Percentiles rank a stretch among this genome's conserved stretches.
Conservation (phyloP, 768 basidiomycete genomes). For the Mycena floridula region DNA sequence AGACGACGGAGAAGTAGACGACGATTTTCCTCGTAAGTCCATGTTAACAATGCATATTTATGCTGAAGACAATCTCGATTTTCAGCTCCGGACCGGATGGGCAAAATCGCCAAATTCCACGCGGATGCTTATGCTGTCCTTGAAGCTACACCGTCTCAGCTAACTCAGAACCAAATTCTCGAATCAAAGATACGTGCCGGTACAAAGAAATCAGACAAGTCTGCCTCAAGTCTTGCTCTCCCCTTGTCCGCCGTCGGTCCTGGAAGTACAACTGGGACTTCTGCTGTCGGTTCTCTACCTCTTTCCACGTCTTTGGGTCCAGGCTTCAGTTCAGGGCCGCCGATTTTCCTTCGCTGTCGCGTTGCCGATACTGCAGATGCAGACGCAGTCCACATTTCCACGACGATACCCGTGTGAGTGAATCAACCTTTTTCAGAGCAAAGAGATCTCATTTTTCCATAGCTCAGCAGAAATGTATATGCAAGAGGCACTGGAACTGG, state of each 20-base stretch:
- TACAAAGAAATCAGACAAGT: conserved; percentile 18
- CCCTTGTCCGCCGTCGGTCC: conserved; percentile 29
- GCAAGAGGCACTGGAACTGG: conserved; percentile 88
- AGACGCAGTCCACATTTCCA: conserved; percentile 80
- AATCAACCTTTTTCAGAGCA: not conserved
- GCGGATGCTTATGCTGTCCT: conserved; percentile 87
- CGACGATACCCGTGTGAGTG: conserved; percentile 89
- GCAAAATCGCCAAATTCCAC: conserved; percentile 82
- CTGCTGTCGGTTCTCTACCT: conserved; percentile 29
- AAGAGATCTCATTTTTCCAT: conserved; percentile 1
- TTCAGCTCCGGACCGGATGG: conserved; percentile 85
- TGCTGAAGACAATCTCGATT: conserved; percentile 1
- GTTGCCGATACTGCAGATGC: conserved; percentile 79
- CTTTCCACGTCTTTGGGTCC: conserved; percentile 64
- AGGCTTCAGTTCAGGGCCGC: conserved; percentile 68
- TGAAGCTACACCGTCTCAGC: conserved; percentile 65
- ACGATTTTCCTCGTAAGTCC: conserved; percentile 90
- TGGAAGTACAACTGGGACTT: conserved; percentile 33
- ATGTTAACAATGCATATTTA: not conserved
- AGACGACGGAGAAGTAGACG: conserved; percentile 96
- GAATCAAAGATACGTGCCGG: conserved; percentile 32
- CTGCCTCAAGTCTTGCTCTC: conserved; percentile 38
- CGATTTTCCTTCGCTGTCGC: conserved; percentile 76
- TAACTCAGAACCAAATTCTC: conserved; percentile 74
- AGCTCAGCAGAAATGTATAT: conserved; percentile 93